A percentile compares a stretch with the other conserved stretches of the same genome.
phyloP scores from a whole-genome alignment of 2,329 filamentous ascomycete species.

The Blastomyces emzantsi region DNA sequence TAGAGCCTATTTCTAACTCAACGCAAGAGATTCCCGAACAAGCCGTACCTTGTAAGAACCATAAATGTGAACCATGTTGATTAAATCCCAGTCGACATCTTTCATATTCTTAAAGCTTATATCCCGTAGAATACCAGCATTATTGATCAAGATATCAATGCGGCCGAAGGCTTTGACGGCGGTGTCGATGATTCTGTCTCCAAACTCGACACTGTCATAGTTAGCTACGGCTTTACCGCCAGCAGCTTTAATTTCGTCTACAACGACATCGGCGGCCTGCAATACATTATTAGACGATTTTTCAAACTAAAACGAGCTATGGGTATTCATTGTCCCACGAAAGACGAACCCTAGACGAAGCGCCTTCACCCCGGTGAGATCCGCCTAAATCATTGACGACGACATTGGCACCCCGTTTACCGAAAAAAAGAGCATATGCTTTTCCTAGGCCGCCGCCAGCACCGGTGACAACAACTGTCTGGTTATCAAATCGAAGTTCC shows the following conservation, averaged over 20 bases:
- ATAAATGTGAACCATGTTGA: conserved; percentile 84
- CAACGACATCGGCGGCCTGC: conserved; percentile 53
- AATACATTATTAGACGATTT: conserved; percentile 31
- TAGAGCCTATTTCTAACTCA: not conserved
- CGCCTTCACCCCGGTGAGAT: conserved; percentile 87
- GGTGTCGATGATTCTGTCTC: conserved; percentile 79
- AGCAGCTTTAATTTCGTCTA: conserved; percentile 54
- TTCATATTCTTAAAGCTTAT: conserved; percentile 99
- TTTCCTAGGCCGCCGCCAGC: conserved; percentile 74
- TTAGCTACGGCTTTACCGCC: conserved; percentile 96
- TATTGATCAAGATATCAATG: conserved; percentile 94
- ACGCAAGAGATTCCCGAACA: not conserved
- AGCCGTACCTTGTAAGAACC: conserved; percentile 70
- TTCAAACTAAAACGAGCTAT: conserved; percentile 34
- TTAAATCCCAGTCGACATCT: conserved; percentile 92
- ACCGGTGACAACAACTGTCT: conserved; percentile 82
- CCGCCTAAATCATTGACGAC: conserved; percentile 95
- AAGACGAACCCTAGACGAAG: conserved; percentile 64
- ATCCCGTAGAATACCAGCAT: conserved; percentile 90
- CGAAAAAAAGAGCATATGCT: conserved; percentile 83
- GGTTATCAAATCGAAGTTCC: conserved; percentile 74
- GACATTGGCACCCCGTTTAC: conserved; percentile 79
- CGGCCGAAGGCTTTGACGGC: conserved; percentile 49
- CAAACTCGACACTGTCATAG: conserved; percentile 77
- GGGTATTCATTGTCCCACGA: not conserved